Percentiles rank a stretch among this genome's conserved stretches.
phyloP scores from a whole-genome alignment of 352 stramenopile species.

The Thalassiosira allenii region DNA sequence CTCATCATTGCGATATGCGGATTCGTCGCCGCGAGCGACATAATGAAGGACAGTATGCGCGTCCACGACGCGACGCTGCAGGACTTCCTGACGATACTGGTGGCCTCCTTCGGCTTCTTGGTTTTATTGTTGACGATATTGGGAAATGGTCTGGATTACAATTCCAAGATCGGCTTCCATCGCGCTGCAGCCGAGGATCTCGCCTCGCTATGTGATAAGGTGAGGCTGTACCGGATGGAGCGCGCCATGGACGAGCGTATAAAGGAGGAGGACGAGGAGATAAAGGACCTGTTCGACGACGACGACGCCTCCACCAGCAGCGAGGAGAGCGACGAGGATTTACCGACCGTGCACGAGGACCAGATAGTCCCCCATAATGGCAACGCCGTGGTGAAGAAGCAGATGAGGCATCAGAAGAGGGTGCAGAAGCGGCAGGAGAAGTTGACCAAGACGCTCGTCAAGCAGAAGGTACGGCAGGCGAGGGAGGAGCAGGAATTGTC shows the following conservation, averaged over 20 bases:
- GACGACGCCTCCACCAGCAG: too few relatives aligned
- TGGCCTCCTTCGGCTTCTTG: conserved; percentile 26
- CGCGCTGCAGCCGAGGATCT: conserved; percentile 20
- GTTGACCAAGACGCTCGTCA: conserved; percentile 8
- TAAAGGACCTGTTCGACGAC: not conserved
- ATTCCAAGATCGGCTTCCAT: conserved; percentile 32
- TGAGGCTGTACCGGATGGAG: conserved; percentile 29
- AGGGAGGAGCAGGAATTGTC: conserved; percentile 15
- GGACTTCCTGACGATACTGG: conserved; percentile 32
- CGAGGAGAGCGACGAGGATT: not conserved
- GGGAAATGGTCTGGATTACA: conserved; percentile 31
- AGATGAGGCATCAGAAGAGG: not conserved
- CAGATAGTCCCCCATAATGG: not conserved
- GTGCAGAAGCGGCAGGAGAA: conserved; percentile 17
- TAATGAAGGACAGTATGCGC: conserved; percentile 23
- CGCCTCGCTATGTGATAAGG: conserved; percentile 13
- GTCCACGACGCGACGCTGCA: conserved; percentile 10
- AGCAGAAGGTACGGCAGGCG: conserved; percentile 16
- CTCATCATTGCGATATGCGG: conserved; percentile 23
- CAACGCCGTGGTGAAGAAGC: too few relatives aligned
- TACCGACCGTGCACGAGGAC: not conserved
- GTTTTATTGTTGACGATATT: conserved; percentile 25
- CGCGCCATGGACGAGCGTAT: conserved; percentile 16
- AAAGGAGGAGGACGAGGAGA: conserved; percentile 4
- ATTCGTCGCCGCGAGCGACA: conserved; percentile 28